Base-by-base conservation (phyloP, 306 rosid species). In the Corylus heterophylla region DNA sequence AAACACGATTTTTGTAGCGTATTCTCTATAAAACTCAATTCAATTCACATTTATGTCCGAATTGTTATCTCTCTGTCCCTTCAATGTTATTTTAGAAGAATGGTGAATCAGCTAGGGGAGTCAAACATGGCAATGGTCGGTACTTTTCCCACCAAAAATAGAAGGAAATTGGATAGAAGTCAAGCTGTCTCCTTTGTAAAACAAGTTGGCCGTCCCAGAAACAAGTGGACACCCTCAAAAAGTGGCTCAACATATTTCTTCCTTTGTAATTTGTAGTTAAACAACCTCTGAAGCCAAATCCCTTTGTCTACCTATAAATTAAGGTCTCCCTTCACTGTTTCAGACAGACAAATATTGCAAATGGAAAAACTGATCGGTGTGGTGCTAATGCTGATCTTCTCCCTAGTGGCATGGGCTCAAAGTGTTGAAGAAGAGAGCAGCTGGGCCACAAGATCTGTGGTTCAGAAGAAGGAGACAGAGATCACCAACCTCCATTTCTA, bases 401-500 rank as follows among this genome's bases (percentile, higher is more conserved):
- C 76, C 45, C 16, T 77, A 12, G 8, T 77, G 18, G 27, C 76
- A 74, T 75, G 55, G 35, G 69, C 61, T 54, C 75, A 82, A 56
- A 78, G 74, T 81, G 47, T 76, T n/a, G 72, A 55, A 18, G 78
- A 78, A 27, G 79, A 79, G 61, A 85, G 37, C 27, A 84, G 37
- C 27, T 80, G 88, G 90, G 86, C 86, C 2, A 25, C 56, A 44
- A 74, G 75, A n/a, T 20, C 74, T 4, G 69, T 59, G 47, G 52
- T 39, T 1, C 63, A 35, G 25, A 89, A 88, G 67, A 88, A 88
- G 67, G 89, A 89, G 12, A 86, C 78, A 0, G 75, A 78, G 13
- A 89, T 42, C 45, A 42, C 96, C 14, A 89, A 75, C 75, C 89
- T 94, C 27, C 90, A 92, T 5, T 94, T 94, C 89, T 94, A 87